Evolutionary conservation across 352 stramenopile genomes (phyloP).

Genomic region (Globisporangium orthogonon): DNA sequence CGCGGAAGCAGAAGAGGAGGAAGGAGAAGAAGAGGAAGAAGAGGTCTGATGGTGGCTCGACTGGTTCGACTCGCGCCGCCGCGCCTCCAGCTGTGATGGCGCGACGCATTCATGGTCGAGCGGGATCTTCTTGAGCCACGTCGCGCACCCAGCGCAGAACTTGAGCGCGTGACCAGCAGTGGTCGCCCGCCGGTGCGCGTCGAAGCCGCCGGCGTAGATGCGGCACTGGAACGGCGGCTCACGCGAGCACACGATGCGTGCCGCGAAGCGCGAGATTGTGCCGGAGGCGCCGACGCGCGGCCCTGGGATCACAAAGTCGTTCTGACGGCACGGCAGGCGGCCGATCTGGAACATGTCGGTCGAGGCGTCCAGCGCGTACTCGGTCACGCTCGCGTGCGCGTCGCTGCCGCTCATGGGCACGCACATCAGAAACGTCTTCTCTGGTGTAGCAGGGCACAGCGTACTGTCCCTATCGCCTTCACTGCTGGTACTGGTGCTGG

Average conservation of each 20-base stretch:
- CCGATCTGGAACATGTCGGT: conserved; percentile 81
- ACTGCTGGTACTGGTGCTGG: not conserved
- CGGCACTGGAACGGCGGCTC: conserved; percentile 58
- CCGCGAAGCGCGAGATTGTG: conserved; percentile 70
- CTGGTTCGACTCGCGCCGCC: conserved; percentile 3
- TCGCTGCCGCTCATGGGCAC: conserved; percentile 68
- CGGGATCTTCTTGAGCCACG: conserved; percentile 47
- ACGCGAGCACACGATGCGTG: conserved; percentile 53
- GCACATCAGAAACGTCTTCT: conserved; percentile 45
- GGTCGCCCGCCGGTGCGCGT: conserved; percentile 39
- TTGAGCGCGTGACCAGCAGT: conserved; percentile 65
- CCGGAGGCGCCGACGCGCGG: conserved; percentile 64
- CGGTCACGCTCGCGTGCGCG: conserved; percentile 44
- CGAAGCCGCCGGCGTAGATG: conserved; percentile 67
- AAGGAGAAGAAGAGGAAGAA: too few relatives aligned
- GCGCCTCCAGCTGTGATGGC: not conserved
- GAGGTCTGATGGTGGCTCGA: conserved; percentile 6
- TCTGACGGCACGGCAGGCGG: conserved; percentile 64
- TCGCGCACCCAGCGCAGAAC: conserved; percentile 34
- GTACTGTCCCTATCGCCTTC: not conserved
- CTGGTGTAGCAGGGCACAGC: not conserved
- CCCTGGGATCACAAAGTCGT: conserved; percentile 74
- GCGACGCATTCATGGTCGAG: conserved; percentile 40
- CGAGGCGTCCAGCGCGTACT: conserved; percentile 40
- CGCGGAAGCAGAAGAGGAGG: not conserved